Base-by-base conservation (phyloP, 2,329 filamentous ascomycete species). In the Arthroderma sp. region DNA sequence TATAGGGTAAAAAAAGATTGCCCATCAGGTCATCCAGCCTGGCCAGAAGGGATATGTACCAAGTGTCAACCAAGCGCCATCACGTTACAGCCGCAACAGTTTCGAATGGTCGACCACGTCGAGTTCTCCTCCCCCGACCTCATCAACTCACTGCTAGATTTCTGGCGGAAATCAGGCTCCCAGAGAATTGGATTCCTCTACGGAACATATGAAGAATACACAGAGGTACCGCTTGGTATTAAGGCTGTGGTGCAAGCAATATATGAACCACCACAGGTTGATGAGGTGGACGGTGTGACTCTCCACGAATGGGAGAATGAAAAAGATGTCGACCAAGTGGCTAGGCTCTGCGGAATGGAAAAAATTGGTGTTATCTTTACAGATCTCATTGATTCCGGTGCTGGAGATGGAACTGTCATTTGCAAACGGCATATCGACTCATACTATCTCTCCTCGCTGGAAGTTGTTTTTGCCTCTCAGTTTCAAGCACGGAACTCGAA, bases 1-100 rank as follows among this genome's bases (percentile, higher is more conserved):
- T 96, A 89, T 71, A 83, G 91, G 64, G 91, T 98, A 59, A 87
- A 84, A 70, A 84, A 81, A 54, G 84, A 95, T 66, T 98, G 93
- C 67, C 91, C 94, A 0, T 91, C 90, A 0, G 93, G 93, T 1
- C 93, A 98, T 72, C 86, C 90, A 17, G 82, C 86, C 43, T 98
- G 93, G 84, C 93, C 93, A 2, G 90, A 94, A 65, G 93, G 93
- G 15, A 97, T 98, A 63, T 98, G 93, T 75, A 94, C 88, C 59
- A 98, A 97, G 71, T 98, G 93, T 66, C 94, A 98, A 68, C 93
- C 93, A 6, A 95, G 91, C 62, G 91, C 93, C 57, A 98, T 98
- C 68, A 95, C 89, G 9, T 76, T 98, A 56, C 91, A 97, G 68
- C 89, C 90, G 4, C 93, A 98, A 71, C 80, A 86, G 19, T 98